A percentile compares a stretch with the other conserved stretches of the same genome.
phyloP scores from a whole-genome alignment of 2,329 filamentous ascomycete genomes.

The Lecanicillium sp. region DNA sequence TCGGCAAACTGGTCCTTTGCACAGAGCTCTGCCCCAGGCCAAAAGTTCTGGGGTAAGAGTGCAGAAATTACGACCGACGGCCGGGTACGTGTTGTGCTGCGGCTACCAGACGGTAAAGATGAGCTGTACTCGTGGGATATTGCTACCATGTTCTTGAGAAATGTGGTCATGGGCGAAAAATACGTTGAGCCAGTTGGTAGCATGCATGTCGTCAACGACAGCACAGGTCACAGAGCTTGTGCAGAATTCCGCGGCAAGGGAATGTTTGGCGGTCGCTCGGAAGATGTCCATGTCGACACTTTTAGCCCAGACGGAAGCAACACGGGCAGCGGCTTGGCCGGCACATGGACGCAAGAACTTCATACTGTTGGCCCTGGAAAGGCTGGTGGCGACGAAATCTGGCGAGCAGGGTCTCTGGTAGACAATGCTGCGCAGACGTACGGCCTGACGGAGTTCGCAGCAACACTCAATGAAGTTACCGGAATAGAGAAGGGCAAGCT shows the following conservation, averaged over 20 bases:
- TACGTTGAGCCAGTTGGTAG: slow-evolving; percentile 92
- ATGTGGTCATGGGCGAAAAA: slow-evolving; percentile 96
- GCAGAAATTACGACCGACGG: slow-evolving; percentile 92
- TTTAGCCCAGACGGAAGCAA: slow-evolving; percentile 58
- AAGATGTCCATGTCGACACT: slow-evolving; percentile 75
- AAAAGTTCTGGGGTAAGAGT: slow-evolving; percentile 98
- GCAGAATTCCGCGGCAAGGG: slow-evolving; percentile 90
- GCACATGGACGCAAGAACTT: slow-evolving; percentile 78
- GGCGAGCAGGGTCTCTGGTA: slow-evolving; percentile 71
- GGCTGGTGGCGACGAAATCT: slow-evolving; percentile 58
- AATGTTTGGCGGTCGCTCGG: slow-evolving; percentile 92
- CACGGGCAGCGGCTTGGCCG: slow-evolving; percentile 59
- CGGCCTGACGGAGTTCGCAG: slow-evolving; percentile 81
- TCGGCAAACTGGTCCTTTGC: slow-evolving; percentile 76
- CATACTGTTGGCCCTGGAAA: slow-evolving; percentile 56
- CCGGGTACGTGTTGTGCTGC: slow-evolving; percentile 68
- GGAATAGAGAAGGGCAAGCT: slow-evolving; percentile 64
- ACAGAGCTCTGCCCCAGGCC: slow-evolving; percentile 78
- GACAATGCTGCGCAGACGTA: slow-evolving; percentile 73
- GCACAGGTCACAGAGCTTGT: slow-evolving; percentile 71
- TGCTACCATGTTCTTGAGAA: slow-evolving; percentile 84
- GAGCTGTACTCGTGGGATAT: slow-evolving; percentile 85
- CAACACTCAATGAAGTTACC: slow-evolving; percentile 80
- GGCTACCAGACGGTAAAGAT: slow-evolving; percentile 54
- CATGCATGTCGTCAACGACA: slow-evolving; percentile 81